Conservation (phyloP, 345 rosid species). For the Clausena lansium region DNA sequence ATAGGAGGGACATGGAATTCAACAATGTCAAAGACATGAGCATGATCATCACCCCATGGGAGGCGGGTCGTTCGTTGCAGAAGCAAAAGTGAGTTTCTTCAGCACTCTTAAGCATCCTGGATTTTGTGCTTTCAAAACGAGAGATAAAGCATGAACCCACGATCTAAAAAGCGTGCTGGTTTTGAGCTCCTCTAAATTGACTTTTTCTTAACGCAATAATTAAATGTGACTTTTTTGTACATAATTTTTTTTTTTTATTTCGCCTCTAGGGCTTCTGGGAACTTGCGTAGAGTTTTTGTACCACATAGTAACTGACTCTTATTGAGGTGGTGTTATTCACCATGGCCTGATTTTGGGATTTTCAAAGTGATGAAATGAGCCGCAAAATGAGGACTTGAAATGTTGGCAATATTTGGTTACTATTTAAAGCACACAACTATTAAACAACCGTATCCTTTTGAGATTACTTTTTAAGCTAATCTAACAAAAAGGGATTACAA, state of each 20-base stretch:
- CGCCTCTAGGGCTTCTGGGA: not conserved
- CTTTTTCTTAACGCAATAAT: not conserved
- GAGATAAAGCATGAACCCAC: not conserved
- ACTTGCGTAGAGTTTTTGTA: not conserved
- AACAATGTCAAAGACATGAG: conserved; percentile 30
- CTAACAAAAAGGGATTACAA: too few species aligned
- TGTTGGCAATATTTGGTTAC: not conserved
- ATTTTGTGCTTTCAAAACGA: not conserved
- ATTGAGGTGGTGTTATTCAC: not conserved
- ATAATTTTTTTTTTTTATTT: not conserved
- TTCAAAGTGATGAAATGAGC: not conserved
- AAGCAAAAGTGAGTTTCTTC: not conserved
- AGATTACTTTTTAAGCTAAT: too few species aligned
- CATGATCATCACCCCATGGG: conserved; percentile 3
- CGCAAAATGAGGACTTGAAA: not conserved
- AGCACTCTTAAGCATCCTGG: conserved; percentile 1
- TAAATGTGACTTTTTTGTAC: not conserved
- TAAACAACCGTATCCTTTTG: too few species aligned
- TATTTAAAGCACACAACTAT: too few species aligned
- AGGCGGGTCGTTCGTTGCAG: not conserved
- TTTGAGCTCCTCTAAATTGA: not conserved
- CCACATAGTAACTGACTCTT: not conserved
- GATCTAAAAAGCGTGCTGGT: not conserved
- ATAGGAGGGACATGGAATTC: conserved; percentile 65
- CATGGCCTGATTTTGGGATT: not conserved